Base-by-base conservation (phyloP, 2,329 filamentous ascomycete species). In the Lecanoromycetidae sp. region DNA sequence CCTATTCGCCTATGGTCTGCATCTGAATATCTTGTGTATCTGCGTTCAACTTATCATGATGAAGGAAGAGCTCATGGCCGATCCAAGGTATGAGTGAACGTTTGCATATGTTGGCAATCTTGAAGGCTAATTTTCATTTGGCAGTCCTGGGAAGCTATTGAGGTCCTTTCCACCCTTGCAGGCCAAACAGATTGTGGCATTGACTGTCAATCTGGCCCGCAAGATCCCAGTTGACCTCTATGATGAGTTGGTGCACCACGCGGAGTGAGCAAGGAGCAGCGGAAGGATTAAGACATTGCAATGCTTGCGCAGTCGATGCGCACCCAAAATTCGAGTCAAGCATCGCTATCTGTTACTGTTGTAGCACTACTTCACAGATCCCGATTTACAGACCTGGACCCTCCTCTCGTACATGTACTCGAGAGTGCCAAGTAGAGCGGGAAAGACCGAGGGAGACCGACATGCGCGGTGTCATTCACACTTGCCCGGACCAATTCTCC, bases 1-100 rank as follows among this genome's bases (percentile, higher is more conserved):
- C 57, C 67, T 98, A 19, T 94, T 98, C 60, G 90, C 91, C 0
- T 98, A 95, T 57, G 91, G 91, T 0, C 81, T 87, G 29, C 91
- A 98, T 63, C 65, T 98, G 52, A 98, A 98, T 60, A 86, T 98
- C 47, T 68, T 98, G 19, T 96, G 91, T 62, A 95, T 98, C 54
- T 91, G 96, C 13, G 90, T 90, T 12, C 91, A 98, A 66, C 71
- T 98, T 44, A 82, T 95, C 40, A 76, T 94, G 58, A 86, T 95
- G 67, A 75, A 88, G 50, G 82, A 88, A 48, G 80, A 86, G 52
- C 80, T 98, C 44, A 68, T 98, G 56, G 79, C 79, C 48, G 94
- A 84, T 48, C 76, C 83, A 5, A 94, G 84, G 88, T 94, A 69
- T 55, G 35, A 12, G 72, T 62, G 9, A 45, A 20, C 17, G 30